Conservation (phyloP, 2,329 filamentous ascomycete genomes). For the Penicillium sp. region DNA sequence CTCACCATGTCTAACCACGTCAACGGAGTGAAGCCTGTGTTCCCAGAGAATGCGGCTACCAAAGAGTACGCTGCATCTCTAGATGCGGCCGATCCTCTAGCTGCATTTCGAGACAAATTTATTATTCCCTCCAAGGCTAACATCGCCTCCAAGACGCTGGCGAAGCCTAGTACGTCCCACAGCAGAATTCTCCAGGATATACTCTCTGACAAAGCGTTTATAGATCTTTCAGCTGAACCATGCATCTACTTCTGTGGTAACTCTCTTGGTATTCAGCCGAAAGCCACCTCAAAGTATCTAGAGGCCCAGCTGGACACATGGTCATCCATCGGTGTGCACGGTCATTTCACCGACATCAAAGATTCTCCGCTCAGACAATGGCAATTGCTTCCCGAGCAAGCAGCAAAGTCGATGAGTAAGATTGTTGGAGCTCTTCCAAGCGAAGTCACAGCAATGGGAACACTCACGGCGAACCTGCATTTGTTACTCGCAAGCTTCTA, state of each 20-base stretch:
- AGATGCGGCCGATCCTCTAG: slow-evolving; percentile 65
- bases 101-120: slow-evolving; percentile 71
- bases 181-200: background rate
- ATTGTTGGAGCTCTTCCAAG: slow-evolving; percentile 73
- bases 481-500: slow-evolving; percentile 83
- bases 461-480: slow-evolving; percentile 79
- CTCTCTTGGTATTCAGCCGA: slow-evolving; percentile 83
- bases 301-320: slow-evolving; percentile 78
- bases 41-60: slow-evolving; percentile 37
- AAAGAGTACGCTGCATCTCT: slow-evolving; percentile 52
- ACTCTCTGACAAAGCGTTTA: slow-evolving; percentile 18
- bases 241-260: slow-evolving; percentile 85
- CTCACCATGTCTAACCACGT: slow-evolving; percentile 22
- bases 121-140: slow-evolving; percentile 76
- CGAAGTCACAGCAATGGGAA: slow-evolving; percentile 87
- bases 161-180: slow-evolving; percentile 38
- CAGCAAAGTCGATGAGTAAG: slow-evolving; percentile 69
- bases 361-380: slow-evolving; percentile 72
- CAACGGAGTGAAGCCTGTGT: slow-evolving; percentile 31
- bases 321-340: slow-evolving; percentile 80
- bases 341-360: slow-evolving; percentile 74
- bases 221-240: slow-evolving; percentile 42
- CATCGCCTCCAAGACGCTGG: slow-evolving; percentile 66
- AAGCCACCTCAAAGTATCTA: slow-evolving; percentile 67
- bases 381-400: slow-evolving; percentile 78